phyloP scores from a whole-genome alignment of 2,329 filamentous ascomycete genomes.

The Zopfia rhizophila region DNA sequence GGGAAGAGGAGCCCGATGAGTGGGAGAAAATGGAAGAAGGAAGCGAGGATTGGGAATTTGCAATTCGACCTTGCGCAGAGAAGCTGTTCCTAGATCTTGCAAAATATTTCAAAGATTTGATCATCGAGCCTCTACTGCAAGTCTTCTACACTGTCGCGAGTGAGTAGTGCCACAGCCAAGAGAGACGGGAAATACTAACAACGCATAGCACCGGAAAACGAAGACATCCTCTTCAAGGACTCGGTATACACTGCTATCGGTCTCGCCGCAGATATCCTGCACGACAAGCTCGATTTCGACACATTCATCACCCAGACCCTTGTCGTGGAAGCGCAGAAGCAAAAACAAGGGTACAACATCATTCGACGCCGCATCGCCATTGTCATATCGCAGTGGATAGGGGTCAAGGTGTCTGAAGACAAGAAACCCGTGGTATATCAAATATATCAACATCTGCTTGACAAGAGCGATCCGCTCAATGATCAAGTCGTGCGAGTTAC shows the following conservation, averaged over 20 bases:
- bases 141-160: slow-evolving; percentile 85
- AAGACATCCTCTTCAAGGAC: slow-evolving; percentile 86
- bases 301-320: slow-evolving; percentile 79
- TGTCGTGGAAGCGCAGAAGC: slow-evolving; percentile 79
- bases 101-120: slow-evolving; percentile 84
- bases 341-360: slow-evolving; percentile 76
- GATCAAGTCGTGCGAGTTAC: slow-evolving; percentile 93
- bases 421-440: slow-evolving; percentile 83
- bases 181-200: slow-evolving; percentile 25
- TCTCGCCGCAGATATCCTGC: slow-evolving; percentile 80
- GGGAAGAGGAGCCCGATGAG: slow-evolving; percentile 94
- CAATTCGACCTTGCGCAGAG: slow-evolving; percentile 90
- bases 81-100: slow-evolving; percentile 93
- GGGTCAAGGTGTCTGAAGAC: slow-evolving; percentile 75
- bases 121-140: slow-evolving; percentile 79
- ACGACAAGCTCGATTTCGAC: slow-evolving; percentile 83
- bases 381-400: slow-evolving; percentile 87
- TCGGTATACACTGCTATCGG: slow-evolving; percentile 95
- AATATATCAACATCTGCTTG: slow-evolving; percentile 87
- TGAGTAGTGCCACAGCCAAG: slow-evolving; percentile 48
- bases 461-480: slow-evolving; percentile 79
- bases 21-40: slow-evolving; percentile 94
- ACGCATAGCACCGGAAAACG: slow-evolving; percentile 63
- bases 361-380: slow-evolving; percentile 89
- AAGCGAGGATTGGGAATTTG: slow-evolving; percentile 85